Percentiles rank a stretch among this genome's conserved stretches.
phyloP scores from a whole-genome alignment of 2,329 filamentous ascomycete species.

The Delphinella strobiligena region DNA sequence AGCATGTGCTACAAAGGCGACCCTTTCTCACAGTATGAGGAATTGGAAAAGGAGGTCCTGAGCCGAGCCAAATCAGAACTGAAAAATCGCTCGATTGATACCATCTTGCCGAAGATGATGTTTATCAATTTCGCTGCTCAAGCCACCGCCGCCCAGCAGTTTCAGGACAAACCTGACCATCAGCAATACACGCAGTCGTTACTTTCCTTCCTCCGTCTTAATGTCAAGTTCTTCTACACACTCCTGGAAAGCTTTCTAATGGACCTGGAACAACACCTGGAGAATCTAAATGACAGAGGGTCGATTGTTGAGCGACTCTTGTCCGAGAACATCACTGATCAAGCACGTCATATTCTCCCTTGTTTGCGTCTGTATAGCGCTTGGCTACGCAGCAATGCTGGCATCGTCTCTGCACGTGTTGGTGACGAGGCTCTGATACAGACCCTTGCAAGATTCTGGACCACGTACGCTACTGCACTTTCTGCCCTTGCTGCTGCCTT shows the following conservation, averaged over 20 bases:
- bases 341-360: constrained; percentile 50
- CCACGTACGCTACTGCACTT: constrained; percentile 50
- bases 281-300: neutral
- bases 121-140: constrained; percentile 81
- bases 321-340: constrained; percentile 42
- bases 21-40: constrained; percentile 61
- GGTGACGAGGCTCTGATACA: constrained; percentile 43
- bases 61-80: constrained; percentile 63
- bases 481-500: constrained; percentile 49
- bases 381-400: constrained; percentile 49
- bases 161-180: constrained; percentile 38
- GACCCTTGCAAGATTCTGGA: constrained; percentile 52
- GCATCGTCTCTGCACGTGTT: constrained; percentile 41
- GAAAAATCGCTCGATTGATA: constrained; percentile 53
- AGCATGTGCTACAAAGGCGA: constrained; percentile 71
- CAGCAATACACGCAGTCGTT: constrained; percentile 26
- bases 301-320: constrained; percentile 17
- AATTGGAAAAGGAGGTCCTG: constrained; percentile 76
- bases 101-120: constrained; percentile 63
- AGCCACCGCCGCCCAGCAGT: constrained; percentile 52
- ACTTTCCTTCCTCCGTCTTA: constrained; percentile 61
- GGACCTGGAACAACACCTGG: constrained; percentile 20
- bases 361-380: constrained; percentile 55
- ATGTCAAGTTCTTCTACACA: constrained; percentile 62
- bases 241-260: constrained; percentile 58